These are phyloP conservation scores for Hydnomerulius pinastri DNA, from an alignment of 768 basidiomycete species.

Conservation along the genomic window DNA sequence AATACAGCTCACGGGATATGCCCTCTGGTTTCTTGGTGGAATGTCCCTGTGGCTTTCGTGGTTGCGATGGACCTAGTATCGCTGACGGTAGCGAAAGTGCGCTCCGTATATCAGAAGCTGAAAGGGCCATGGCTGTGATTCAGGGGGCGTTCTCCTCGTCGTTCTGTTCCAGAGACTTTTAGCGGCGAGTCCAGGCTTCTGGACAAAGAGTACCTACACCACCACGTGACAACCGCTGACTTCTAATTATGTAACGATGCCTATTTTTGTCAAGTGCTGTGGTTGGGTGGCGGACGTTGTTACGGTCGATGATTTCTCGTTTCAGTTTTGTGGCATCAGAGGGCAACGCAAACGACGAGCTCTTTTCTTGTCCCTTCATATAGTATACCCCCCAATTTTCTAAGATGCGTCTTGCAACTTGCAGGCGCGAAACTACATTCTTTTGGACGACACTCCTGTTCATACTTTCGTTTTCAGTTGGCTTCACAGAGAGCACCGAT, in stretches of 20 bases:
- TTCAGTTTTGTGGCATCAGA: no score
- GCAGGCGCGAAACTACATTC: conserved; percentile 5
- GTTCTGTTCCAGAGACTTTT: no score
- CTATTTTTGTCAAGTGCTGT: no score
- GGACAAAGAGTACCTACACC: no score
- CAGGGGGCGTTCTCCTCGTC: neutral
- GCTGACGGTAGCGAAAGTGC: conserved; percentile 67
- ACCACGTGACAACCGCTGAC: no score
- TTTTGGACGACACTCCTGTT: conserved; percentile 12
- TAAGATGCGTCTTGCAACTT: neutral
- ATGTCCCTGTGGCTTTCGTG: conserved; percentile 44
- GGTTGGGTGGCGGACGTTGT: no score
- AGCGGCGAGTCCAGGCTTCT: no score
- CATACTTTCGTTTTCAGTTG: conserved; percentile 6
- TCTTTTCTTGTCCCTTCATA: no score
- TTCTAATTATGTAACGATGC: no score
- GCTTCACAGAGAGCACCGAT: neutral
- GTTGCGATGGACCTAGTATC: conserved; percentile 40
- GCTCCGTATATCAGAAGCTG: conserved; percentile 82
- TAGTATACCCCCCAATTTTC: no score
- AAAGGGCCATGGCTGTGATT: conserved; percentile 52
- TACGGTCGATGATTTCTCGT: no score
- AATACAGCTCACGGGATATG: conserved; percentile 90
- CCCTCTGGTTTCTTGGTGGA: conserved; percentile 76
- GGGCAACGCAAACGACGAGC: no score